These are phyloP conservation scores for Epichloe aotearoae DNA, from an alignment of 2,329 filamentous ascomycete species.

Conservation along the genomic window DNA sequence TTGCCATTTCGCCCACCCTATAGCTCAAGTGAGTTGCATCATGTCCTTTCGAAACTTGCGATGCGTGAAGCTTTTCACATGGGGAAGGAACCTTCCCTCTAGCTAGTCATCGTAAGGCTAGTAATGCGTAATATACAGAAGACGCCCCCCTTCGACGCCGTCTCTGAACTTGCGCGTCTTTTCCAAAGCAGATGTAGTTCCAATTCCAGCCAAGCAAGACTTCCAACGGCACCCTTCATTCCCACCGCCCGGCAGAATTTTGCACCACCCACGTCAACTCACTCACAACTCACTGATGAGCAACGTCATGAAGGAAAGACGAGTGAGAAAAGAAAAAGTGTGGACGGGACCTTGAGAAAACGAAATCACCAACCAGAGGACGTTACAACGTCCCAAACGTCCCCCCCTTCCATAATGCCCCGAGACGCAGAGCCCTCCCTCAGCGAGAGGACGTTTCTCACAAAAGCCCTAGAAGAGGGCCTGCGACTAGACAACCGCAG, in stretches of 20 bases:
- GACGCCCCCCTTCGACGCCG: neutral
- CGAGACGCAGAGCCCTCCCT: constrained; percentile 82
- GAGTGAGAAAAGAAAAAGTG: constrained; percentile 4
- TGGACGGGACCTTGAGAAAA: neutral
- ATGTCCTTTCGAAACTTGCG: too few relatives aligned
- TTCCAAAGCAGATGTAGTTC: neutral
- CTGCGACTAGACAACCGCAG: constrained; percentile 73
- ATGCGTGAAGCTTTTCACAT: too few relatives aligned
- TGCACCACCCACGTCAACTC: constrained; percentile 8
- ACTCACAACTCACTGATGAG: neutral
- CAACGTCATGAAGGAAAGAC: neutral
- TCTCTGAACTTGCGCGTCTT: neutral
- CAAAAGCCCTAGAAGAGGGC: constrained; percentile 67
- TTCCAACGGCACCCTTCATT: too few relatives aligned
- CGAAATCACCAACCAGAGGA: neutral
- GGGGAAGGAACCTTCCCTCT: too few relatives aligned
- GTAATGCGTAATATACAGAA: neutral
- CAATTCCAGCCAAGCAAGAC: too few relatives aligned
- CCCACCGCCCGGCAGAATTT: constrained; percentile 39
- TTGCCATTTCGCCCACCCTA: too few relatives aligned
- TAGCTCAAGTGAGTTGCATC: too few relatives aligned
- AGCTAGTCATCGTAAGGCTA: neutral
- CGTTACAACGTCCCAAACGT: too few relatives aligned
- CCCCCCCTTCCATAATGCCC: constrained; percentile 50
- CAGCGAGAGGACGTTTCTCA: constrained; percentile 77